A percentile compares a stretch with the other conserved stretches of the same genome.
Evolutionary conservation across 805 yeast species (phyloP).

Genomic region (Jamesozyma piceae): DNA sequence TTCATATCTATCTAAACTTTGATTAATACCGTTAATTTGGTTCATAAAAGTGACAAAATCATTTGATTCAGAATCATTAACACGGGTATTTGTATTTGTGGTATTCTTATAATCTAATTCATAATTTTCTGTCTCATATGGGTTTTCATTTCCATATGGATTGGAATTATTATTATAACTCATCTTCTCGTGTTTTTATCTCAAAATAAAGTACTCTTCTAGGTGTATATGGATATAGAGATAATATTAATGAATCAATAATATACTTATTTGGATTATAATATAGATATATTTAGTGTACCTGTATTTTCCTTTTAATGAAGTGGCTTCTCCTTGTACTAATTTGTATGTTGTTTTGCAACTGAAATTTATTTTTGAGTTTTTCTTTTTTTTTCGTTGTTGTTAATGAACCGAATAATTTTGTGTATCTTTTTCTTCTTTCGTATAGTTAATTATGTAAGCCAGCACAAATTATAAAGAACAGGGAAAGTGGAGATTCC

Average conservation of each 20-base stretch:
- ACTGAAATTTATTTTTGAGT: neutral
- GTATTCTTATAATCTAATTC: conserved; percentile 1
- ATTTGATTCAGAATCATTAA: conserved; percentile 26
- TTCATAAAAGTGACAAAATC: conserved; percentile 61
- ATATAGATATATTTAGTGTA: too few relatives aligned
- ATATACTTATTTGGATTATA: too few relatives aligned
- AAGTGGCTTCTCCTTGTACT: too few relatives aligned
- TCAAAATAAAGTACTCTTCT: too few relatives aligned
- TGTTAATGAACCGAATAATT: neutral
- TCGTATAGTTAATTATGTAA: neutral
- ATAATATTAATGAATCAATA: too few relatives aligned
- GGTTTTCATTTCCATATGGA: conserved; percentile 9
- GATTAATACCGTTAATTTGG: conserved; percentile 58
- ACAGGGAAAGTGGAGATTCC: too few relatives aligned
- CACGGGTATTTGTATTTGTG: neutral
- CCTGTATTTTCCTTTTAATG: too few relatives aligned
- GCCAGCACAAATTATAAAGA: neutral
- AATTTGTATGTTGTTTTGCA: too few relatives aligned
- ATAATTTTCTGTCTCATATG: conserved; percentile 20
- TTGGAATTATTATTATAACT: conserved; percentile 22
- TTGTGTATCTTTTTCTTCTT: neutral
- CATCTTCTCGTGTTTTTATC: conserved; percentile 11
- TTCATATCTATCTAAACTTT: conserved; percentile 60
- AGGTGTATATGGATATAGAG: too few relatives aligned
- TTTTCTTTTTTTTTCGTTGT: neutral